Evolutionary conservation across 169 alveolate species (phyloP), one percentile per base, ranked within the genome.

Genomic region (Plasmodium sp.): DNA sequence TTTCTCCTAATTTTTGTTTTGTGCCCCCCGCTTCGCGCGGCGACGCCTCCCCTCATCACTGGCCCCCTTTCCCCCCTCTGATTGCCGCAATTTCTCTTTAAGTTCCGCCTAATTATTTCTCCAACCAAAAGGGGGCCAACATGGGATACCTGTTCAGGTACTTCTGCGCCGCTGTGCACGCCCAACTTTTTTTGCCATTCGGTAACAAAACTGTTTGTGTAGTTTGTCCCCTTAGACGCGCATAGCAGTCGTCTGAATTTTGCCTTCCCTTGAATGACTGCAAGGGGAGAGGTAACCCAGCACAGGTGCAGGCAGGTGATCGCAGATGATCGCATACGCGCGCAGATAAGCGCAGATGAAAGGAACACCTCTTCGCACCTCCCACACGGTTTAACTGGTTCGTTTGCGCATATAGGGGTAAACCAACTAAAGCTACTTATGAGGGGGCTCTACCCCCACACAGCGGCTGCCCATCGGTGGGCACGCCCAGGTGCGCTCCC

Each of bases 61-160:
- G 22, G 33, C n/a, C 39, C 43, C 43, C 41, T 31, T 48, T 5
- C n/a, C 33, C n/a, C 31, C 22, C 74, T 45, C 27, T 73, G 81
- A 73, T 84, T 34, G 79, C 75, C 79, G 67, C 48, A 31, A 14
- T 48, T 74, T 31, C 48, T 84, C 84, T 84, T 75, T 84, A 84
- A 84, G 75, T 84, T 84, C 43, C 54, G 45, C 84, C 75, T 45
- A 43, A 84, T 74, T 74, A 83, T 83, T 83, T 62, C 27, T 41
- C 51, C 22, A 33, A 51, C 12, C 9, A 73, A 36, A 74, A 75
- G 48, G 48, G 74, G 62, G 67, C 41, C 10, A 51, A 74, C 51
- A 72, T 73, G 58, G n/a, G 56, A 14, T 72, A 72, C 33, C 84
- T 45, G 22, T 84, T 72, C 51, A 84, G 74, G 34, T 45, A 22